Conservation (phyloP, 2,329 filamentous ascomycete species). For the Verticillium longisporum region DNA sequence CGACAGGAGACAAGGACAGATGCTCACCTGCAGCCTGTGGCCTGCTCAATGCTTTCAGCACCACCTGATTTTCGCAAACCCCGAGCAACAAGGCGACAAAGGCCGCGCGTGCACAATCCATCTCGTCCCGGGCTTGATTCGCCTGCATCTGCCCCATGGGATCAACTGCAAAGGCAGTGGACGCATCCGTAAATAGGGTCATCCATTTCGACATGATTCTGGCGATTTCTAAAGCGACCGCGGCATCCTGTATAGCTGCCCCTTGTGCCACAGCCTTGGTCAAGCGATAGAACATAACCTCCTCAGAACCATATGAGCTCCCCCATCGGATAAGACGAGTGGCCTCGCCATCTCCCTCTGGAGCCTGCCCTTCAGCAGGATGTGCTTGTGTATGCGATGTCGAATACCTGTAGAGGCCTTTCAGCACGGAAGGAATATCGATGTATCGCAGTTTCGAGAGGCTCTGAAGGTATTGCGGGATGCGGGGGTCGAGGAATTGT, state of each 20-base stretch:
- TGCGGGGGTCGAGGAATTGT: slow-evolving; percentile 50
- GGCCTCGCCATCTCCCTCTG: slow-evolving; percentile 13
- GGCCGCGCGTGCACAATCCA: slow-evolving; percentile 54
- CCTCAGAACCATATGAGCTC: slow-evolving; percentile 62
- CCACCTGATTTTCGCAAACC: slow-evolving; percentile 51
- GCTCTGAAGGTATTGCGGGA: slow-evolving; percentile 52
- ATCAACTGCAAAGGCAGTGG: slow-evolving; percentile 40
- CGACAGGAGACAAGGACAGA: slow-evolving; percentile 6
- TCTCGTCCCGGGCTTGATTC: slow-evolving; percentile 44
- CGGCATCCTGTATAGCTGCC: slow-evolving; percentile 34
- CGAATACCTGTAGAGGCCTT: slow-evolving; percentile 50
- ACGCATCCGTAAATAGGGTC: slow-evolving; percentile 45
- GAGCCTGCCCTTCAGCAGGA: slow-evolving; percentile 1
- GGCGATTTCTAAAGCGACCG: slow-evolving; percentile 44
- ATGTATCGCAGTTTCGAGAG: slow-evolving; percentile 45
- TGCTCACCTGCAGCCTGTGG: slow-evolving; percentile 44
- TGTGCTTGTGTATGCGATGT: slow-evolving; percentile 36
- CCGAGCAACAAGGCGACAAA: slow-evolving; percentile 58
- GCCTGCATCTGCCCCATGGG: slow-evolving; percentile 38
- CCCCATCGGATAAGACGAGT: slow-evolving; percentile 35
- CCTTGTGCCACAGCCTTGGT: slow-evolving; percentile 72
- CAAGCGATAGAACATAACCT: slow-evolving; percentile 88
- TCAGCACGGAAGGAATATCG: slow-evolving; percentile 48
- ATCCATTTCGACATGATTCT: slow-evolving; percentile 51
- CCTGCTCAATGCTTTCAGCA: slow-evolving; percentile 47